Conservation (phyloP, 2,329 filamentous ascomycete species). For the Thielaviopsis punctulata region DNA sequence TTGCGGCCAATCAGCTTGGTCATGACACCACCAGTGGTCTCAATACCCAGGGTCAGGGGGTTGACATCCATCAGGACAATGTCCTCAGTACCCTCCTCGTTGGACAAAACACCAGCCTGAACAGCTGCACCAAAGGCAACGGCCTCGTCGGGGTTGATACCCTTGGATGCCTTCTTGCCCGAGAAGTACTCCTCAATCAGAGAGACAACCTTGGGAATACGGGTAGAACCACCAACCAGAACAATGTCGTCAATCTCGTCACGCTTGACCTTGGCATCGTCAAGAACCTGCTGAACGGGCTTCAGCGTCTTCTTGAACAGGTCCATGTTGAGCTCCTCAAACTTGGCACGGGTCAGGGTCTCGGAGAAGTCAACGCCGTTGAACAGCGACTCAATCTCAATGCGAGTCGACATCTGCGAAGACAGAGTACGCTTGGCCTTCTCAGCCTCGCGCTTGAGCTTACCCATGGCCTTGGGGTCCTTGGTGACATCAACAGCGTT, state of each 20-base stretch:
- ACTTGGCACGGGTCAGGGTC: conserved; percentile 96
- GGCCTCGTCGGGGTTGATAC: conserved; percentile 98
- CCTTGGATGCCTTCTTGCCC: conserved; percentile 96
- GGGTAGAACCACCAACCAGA: conserved; percentile 92
- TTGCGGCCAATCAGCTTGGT: conserved; percentile 91
- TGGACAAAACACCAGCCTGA: conserved; percentile 87
- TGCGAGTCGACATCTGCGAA: conserved; percentile 80
- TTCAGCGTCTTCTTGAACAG: conserved; percentile 99
- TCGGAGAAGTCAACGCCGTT: conserved; percentile 96
- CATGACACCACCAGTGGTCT: conserved; percentile 96
- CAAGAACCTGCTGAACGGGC: conserved; percentile 95
- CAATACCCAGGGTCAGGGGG: conserved; percentile 88
- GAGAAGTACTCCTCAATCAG: conserved; percentile 91
- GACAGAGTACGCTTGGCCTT: conserved; percentile 98
- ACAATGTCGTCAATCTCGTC: conserved; percentile 89
- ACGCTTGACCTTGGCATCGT: conserved; percentile 97
- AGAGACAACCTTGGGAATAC: conserved; percentile 93
- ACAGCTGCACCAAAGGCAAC: conserved; percentile 95
- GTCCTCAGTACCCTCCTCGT: conserved; percentile 63
- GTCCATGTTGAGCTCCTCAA: conserved; percentile 97
- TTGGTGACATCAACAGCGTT: conserved; percentile 81
- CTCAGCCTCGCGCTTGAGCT: conserved; percentile 97
- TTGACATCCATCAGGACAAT: conserved; percentile 95
- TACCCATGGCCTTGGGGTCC: conserved; percentile 95
- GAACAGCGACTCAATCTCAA: conserved; percentile 95